Percentiles rank a stretch among this genome's conserved stretches.
These are phyloP conservation scores for Saccharomyces pastorianus DNA, from an alignment of 1,139 yeast species.

Conservation along the genomic window DNA sequence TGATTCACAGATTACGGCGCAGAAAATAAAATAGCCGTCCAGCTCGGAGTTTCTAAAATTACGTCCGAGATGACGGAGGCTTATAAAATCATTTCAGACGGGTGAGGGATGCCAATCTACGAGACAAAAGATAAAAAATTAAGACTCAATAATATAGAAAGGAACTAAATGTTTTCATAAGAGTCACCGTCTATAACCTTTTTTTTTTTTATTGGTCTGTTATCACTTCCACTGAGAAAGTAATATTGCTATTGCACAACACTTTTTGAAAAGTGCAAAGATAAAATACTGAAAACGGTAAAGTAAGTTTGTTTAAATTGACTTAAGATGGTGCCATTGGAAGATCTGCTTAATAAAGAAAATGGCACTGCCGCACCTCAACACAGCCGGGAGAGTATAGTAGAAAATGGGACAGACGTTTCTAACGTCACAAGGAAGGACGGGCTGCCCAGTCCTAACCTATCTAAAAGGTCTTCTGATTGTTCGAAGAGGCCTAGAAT, in stretches of 20 bases:
- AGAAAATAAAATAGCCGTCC: neutral
- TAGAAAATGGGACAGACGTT: too few relatives aligned
- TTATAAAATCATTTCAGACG: neutral
- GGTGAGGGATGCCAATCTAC: neutral
- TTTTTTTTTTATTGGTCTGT: neutral
- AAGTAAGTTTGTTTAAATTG: neutral
- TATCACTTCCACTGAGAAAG: neutral
- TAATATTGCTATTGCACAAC: neutral
- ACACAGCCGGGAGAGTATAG: neutral
- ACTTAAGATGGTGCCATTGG: conserved; percentile 12
- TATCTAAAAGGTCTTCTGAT: neutral
- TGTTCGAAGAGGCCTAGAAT: neutral
- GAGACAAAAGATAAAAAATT: neutral
- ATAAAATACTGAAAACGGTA: neutral
- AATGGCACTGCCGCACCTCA: conserved; percentile 1
- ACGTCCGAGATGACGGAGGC: neutral
- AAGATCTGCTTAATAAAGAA: conserved; percentile 19
- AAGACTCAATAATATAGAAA: neutral
- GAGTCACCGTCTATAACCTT: neutral
- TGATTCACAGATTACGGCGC: neutral
- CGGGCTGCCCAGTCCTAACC: neutral
- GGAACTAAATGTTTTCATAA: neutral
- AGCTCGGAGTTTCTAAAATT: neutral
- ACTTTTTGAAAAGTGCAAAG: neutral
- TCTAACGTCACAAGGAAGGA: neutral